phyloP scores from a whole-genome alignment of 2,329 filamentous ascomycete genomes.

The Pyrenophora graminea region DNA sequence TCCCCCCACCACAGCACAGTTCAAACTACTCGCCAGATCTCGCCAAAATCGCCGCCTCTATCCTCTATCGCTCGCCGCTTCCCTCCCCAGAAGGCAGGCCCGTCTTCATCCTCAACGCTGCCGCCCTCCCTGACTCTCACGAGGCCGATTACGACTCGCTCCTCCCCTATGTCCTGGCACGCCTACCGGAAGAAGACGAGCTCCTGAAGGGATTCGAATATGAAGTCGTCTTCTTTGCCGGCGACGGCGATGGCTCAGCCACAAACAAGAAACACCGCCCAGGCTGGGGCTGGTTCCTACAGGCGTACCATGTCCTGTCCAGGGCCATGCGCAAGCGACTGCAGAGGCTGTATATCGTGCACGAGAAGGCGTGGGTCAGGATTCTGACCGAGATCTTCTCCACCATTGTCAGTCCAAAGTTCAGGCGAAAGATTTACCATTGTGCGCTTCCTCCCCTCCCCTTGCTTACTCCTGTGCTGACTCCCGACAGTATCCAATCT shows the following conservation, averaged over 20 bases:
- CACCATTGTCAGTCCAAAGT: slow-evolving; percentile 62
- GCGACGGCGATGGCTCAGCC: slow-evolving; percentile 53
- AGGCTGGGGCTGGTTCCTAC: slow-evolving; percentile 61
- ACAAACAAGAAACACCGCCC: slow-evolving; percentile 55
- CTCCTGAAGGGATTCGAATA: slow-evolving; percentile 59
- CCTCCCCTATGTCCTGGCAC: slow-evolving; percentile 59
- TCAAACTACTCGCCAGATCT: slow-evolving; percentile 55
- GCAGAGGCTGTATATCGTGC: slow-evolving; percentile 61
- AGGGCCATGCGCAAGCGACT: slow-evolving; percentile 60
- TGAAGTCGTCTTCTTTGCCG: slow-evolving; percentile 62
- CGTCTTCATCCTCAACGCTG: slow-evolving; percentile 60
- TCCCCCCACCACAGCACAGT: slow-evolving; percentile 52
- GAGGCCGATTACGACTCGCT: slow-evolving; percentile 60
- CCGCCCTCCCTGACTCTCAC: slow-evolving; percentile 59
- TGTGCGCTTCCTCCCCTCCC: slow-evolving; percentile 39
- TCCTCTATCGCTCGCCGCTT: slow-evolving; percentile 59
- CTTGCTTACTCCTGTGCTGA: slow-evolving; percentile 12
- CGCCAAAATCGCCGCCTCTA: slow-evolving; percentile 56
- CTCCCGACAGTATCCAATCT: slow-evolving; percentile 52
- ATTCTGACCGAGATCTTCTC: slow-evolving; percentile 61
- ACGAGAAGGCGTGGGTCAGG: slow-evolving; percentile 61
- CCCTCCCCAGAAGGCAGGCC: slow-evolving; percentile 56
- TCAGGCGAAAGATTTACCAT: slow-evolving; percentile 61
- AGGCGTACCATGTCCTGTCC: slow-evolving; percentile 61
- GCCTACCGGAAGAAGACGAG: slow-evolving; percentile 60